Conservation (phyloP, 495 filamentous ascomycete genomes). For the Evansstolkia leycettana region DNA sequence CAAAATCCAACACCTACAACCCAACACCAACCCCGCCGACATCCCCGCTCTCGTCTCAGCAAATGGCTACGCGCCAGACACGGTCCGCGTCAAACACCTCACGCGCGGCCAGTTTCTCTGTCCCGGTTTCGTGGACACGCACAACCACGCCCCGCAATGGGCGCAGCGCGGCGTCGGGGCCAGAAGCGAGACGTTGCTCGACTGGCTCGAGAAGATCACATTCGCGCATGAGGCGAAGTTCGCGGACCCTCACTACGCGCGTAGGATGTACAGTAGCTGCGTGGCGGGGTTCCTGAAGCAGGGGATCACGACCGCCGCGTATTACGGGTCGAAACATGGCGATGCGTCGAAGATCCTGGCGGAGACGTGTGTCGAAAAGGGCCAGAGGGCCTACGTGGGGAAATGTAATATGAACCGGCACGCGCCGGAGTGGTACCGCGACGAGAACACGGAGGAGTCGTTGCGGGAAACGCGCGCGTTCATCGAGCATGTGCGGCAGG, state of each 20-base stretch:
- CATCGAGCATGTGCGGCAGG: conserved; percentile 31
- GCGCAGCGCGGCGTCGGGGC: conserved; percentile 46
- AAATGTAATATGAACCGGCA: conserved; percentile 56
- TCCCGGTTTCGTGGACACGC: conserved; percentile 52
- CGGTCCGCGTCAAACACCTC: conserved; percentile 27
- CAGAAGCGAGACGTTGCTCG: conserved; percentile 40
- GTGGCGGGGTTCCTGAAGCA: conserved; percentile 47
- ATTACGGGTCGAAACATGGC: conserved; percentile 49
- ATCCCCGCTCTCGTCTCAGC: conserved; percentile 8
- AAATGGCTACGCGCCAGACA: conserved; percentile 18
- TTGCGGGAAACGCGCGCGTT: conserved; percentile 39
- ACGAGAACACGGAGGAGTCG: conserved; percentile 34
- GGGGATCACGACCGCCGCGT: conserved; percentile 54
- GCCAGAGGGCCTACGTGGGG: conserved; percentile 53
- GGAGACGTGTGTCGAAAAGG: conserved; percentile 39
- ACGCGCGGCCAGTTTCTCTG: conserved; percentile 40
- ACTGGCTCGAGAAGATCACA: conserved; percentile 48
- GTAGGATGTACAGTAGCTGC: conserved; percentile 36
- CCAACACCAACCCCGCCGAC: conserved; percentile 3
- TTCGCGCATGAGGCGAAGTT: conserved; percentile 53
- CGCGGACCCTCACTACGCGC: conserved; percentile 38
- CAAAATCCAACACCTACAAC: conserved; percentile 24
- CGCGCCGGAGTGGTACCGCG: conserved; percentile 46
- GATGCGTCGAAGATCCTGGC: conserved; percentile 48
- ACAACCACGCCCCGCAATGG: conserved; percentile 56